Conservation (phyloP, 768 basidiomycete genomes). For the Candolleomyces eurysporus region DNA sequence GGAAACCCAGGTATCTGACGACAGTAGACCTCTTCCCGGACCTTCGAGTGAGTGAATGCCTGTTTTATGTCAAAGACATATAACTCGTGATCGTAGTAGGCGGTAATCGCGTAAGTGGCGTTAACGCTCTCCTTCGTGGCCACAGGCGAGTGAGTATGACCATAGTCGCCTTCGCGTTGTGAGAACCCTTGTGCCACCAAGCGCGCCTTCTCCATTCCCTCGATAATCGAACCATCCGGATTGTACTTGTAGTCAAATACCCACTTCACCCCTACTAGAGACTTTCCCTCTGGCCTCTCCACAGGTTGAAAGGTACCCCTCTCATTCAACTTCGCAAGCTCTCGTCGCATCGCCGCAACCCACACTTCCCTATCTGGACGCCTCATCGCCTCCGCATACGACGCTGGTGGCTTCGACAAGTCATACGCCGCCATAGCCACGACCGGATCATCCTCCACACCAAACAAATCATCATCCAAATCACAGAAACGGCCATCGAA, state of each 20-base stretch:
- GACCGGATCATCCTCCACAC: too few relatives aligned
- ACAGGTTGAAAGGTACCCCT: constrained; percentile 26
- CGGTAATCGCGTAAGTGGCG: constrained; percentile 20
- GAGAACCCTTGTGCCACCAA: constrained; percentile 38
- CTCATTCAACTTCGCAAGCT: constrained; percentile 16
- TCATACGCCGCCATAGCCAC: too few relatives aligned
- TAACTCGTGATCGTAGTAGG: constrained; percentile 11
- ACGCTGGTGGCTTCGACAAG: too few relatives aligned
- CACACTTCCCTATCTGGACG: too few relatives aligned
- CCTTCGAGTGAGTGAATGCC: too few relatives aligned
- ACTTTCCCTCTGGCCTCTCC: constrained; percentile 2
- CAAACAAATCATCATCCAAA: too few relatives aligned
- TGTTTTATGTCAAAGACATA: constrained; percentile 15
- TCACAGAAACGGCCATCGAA: neutral
- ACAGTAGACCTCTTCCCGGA: too few relatives aligned
- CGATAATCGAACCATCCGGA: neutral
- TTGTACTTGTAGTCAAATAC: constrained; percentile 6
- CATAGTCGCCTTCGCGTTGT: constrained; percentile 36
- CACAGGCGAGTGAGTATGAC: constrained; percentile 29
- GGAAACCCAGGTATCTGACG: constrained; percentile 3
- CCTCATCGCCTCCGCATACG: too few relatives aligned
- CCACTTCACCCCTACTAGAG: neutral
- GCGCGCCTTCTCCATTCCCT: too few relatives aligned
- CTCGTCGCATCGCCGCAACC: too few relatives aligned
- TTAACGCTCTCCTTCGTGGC: constrained; percentile 20